A percentile compares a stretch with the other conserved stretches of the same genome.
Evolutionary conservation across 179 eudicot genomes (phyloP).

Genomic region (Beta corolliflora): DNA sequence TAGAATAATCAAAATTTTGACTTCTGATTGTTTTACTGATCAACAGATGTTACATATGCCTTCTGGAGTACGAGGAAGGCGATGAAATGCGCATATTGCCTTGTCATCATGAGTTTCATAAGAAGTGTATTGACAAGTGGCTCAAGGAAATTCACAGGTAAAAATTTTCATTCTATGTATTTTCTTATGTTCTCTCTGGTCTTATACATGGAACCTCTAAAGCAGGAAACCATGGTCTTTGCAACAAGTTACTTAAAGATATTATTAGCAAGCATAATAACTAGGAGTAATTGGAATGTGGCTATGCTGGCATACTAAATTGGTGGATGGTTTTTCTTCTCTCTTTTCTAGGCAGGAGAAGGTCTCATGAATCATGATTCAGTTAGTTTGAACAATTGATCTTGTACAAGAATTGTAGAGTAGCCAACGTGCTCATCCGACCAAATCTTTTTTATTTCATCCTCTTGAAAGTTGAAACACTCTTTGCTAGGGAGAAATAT

Average conservation of each 20-base stretch:
- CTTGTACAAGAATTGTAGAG: background rate
- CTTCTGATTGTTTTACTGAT: conserved; percentile 21
- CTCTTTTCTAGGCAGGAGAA: too few species aligned
- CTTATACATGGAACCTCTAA: background rate
- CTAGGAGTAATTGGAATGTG: too few species aligned
- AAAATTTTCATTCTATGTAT: background rate
- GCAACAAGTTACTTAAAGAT: background rate
- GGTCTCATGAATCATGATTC: too few species aligned
- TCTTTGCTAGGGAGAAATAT: background rate
- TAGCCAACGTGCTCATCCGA: background rate
- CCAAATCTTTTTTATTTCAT: background rate
- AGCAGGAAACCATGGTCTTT: background rate
- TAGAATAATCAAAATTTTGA: background rate
- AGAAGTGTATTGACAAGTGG: conserved; percentile 91
- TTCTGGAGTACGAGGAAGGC: conserved; percentile 96
- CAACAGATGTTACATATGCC: conserved; percentile 94
- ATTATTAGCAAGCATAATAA: background rate
- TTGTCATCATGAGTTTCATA: conserved; percentile 93
- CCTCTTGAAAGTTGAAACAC: background rate
- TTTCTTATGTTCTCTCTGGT: background rate
- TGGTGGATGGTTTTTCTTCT: too few species aligned
- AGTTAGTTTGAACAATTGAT: background rate
- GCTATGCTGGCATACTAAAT: too few species aligned
- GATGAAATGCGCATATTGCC: conserved; percentile 76
- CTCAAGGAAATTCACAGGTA: conserved; percentile 98